phyloP scores from a whole-genome alignment of 2,329 filamentous ascomycete genomes.

The Botrytis squamosa region DNA sequence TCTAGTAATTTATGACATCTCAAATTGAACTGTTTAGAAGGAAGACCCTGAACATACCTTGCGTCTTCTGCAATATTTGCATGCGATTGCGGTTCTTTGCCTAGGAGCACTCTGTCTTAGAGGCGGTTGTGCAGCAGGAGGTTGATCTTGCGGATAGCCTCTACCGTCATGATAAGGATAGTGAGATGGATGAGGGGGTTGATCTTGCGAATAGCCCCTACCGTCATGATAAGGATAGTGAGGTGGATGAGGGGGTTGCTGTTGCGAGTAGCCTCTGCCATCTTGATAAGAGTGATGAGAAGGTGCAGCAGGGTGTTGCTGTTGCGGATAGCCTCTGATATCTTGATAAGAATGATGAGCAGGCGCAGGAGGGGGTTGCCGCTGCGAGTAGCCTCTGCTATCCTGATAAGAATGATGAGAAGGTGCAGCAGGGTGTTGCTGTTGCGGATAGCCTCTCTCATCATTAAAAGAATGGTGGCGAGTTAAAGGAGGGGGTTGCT shows the following conservation, averaged over 20 bases:
- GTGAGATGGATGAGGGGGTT: too few relatives aligned
- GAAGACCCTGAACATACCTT: slow-evolving; percentile 46
- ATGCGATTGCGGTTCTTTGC: slow-evolving; percentile 60
- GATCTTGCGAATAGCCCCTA: too few relatives aligned
- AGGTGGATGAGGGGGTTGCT: not conserved
- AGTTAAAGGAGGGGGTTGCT: not conserved
- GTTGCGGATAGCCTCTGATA: slow-evolving; percentile 6
- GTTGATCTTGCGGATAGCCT: slow-evolving; percentile 16
- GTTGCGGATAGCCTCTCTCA: not conserved
- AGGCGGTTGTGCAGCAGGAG: slow-evolving; percentile 21
- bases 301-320: not conserved
- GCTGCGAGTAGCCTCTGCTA: slow-evolving; percentile 13
- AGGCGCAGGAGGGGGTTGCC: not conserved
- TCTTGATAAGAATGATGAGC: too few relatives aligned
- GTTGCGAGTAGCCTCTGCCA: slow-evolving; percentile 13
- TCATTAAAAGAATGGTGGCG: not conserved
- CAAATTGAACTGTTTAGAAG: not conserved
- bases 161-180: slow-evolving; percentile 25
- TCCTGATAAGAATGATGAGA: not conserved
- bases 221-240: too few relatives aligned
- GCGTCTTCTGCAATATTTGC: slow-evolving; percentile 57
- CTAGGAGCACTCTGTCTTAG: slow-evolving; percentile 52
- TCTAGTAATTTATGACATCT: not conserved
- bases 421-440: not conserved
- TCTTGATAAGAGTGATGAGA: too few relatives aligned